Evolutionary conservation across 768 basidiomycete genomes (phyloP), one percentile per base, ranked within the genome.

Genomic region (Lentinula edodes): DNA sequence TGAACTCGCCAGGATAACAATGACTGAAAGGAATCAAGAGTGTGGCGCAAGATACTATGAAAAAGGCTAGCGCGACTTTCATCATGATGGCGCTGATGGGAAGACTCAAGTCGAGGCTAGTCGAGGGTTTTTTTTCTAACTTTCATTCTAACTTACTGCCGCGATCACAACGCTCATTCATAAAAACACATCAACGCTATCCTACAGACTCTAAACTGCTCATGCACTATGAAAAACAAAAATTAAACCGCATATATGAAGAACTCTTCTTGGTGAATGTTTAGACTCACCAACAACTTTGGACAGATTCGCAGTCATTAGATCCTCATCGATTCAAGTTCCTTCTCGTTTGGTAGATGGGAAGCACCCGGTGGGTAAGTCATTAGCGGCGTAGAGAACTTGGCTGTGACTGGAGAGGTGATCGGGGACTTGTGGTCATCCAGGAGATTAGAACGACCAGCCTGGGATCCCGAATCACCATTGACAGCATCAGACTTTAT

Each of bases 391-490:
- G 53, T 38, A 34, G 51, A 34, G 5, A 58, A 53, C 13, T 62
- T 43, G 35, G 63, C 58, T 36, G 61, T 52, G 23, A 62, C 64
- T 18, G 61, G 48, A 41, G 57, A 53, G 15, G 59, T 64, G 34
- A 54, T 45, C 41, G 58, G 60, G 52, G 58, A 60, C 34, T 45
- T 61, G 53, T 48, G n/a, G 50, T 65, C 68, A 16, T 59, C n/a
- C 52, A 54, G 38, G 52, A 32, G 3, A 46, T 48, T 48, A 8
- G 46, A 23, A 48, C 9, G 18, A 48, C 18, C 18, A n/a, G 46
- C 3, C 46, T 23, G 46, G 23, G 10, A 20, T 9, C 18, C 20
- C 18, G 46, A 48, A 18, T 18, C 16, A 43, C 6, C 42, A 43
- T 41, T 15, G 39, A 15, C 39, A 41, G 42, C 42, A 43, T 43